These are phyloP conservation scores for Trichoderma atroviride DNA, from an alignment of 2,329 filamentous ascomycete genomes.

Conservation along the genomic window DNA sequence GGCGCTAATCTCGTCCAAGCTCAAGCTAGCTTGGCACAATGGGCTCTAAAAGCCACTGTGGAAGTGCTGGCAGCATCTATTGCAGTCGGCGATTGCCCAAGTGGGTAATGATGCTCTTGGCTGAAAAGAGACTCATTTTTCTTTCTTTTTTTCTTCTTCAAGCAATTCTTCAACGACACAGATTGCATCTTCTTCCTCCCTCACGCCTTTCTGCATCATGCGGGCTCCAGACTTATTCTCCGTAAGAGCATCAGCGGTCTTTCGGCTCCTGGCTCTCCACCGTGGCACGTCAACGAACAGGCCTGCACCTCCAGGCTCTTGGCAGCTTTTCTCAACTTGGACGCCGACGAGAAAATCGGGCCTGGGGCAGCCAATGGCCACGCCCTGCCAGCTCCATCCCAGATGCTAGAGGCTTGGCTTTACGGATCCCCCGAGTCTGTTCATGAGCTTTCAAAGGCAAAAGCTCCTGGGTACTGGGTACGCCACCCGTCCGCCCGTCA, in stretches of 20 bases:
- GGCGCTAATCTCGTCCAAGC: conserved; percentile 16
- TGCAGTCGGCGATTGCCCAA: neutral
- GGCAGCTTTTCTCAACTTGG: neutral
- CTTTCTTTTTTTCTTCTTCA: neutral
- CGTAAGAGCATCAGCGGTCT: neutral
- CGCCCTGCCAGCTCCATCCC: neutral
- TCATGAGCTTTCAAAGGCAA: neutral
- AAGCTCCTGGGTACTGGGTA: neutral
- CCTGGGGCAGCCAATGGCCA: conserved; percentile 1
- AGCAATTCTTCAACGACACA: neutral
- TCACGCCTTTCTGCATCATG: neutral
- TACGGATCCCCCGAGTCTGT: neutral
- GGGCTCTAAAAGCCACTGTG: neutral
- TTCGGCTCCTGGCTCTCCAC: conserved; percentile 4
- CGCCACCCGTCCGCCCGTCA: neutral
- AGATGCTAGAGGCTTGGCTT: conserved; percentile 9
- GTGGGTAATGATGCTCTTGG: neutral
- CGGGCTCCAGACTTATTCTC: neutral
- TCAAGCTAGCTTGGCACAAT: neutral
- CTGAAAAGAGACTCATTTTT: neutral
- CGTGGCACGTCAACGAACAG: neutral
- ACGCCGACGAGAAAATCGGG: conserved; percentile 2
- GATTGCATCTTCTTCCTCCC: neutral
- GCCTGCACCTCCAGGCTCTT: neutral
- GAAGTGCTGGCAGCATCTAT: neutral